Conservation (phyloP, 164 flowering plant genomes). For the Dillenia turbinata region DNA sequence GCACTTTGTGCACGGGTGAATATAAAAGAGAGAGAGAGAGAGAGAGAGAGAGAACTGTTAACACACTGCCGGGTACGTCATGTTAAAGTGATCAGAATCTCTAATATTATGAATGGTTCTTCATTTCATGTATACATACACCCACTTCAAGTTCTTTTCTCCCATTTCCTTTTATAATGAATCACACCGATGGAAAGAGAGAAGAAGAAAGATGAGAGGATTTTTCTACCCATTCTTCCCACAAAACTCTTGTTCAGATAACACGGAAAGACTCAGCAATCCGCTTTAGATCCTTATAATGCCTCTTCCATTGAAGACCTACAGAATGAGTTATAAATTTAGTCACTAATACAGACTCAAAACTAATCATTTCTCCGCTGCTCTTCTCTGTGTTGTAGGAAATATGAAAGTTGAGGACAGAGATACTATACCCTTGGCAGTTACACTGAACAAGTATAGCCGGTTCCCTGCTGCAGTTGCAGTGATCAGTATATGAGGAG, state of each 20-base stretch:
- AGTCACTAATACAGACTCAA: background rate
- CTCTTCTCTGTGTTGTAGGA: background rate
- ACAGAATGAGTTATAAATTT: slow-evolving; percentile 7
- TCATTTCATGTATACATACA: no score
- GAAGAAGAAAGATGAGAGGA: no score
- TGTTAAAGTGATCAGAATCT: no score
- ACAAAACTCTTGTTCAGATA: slow-evolving; percentile 18
- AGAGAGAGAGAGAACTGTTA: no score
- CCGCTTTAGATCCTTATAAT: slow-evolving; percentile 68
- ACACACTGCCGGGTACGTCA: no score
- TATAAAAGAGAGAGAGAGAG: no score
- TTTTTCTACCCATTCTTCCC: no score
- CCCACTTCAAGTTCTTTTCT: no score
- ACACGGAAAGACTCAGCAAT: slow-evolving; percentile 85
- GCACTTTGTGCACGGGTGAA: no score
- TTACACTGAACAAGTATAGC: slow-evolving; percentile 72
- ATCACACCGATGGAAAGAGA: no score
- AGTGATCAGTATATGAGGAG: slow-evolving; percentile 86
- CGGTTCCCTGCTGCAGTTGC: slow-evolving; percentile 99
- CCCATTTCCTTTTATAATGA: no score
- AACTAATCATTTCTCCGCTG: background rate
- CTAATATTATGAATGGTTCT: no score
- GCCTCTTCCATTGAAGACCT: slow-evolving; percentile 98
- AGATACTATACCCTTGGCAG: slow-evolving; percentile 56
- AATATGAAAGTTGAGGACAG: background rate